A percentile compares a stretch with the other conserved stretches of the same genome.
Evolutionary conservation across 495 filamentous ascomycete species (phyloP).

Genomic region (Podospora pseudopauciseta): DNA sequence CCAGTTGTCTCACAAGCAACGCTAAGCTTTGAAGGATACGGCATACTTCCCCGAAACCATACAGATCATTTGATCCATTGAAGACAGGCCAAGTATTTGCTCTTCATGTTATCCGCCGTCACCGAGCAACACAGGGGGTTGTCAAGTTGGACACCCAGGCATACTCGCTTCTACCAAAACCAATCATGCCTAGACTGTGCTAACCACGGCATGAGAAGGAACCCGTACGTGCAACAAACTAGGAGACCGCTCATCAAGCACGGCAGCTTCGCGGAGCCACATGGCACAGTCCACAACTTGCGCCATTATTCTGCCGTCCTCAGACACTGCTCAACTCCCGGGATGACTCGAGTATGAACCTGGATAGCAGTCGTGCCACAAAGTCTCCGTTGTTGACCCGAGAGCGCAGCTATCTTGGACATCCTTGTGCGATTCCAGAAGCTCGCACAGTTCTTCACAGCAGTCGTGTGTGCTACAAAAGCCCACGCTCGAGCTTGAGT

Average conservation of each 20-base stretch:
- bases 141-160: slow-evolving; percentile 5
- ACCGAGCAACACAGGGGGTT: slow-evolving; percentile 3
- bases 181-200: background rate
- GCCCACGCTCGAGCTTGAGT: background rate
- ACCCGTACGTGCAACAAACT: background rate
- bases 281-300: background rate
- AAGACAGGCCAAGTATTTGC: background rate
- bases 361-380: background rate
- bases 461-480: background rate
- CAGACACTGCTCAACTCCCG: background rate
- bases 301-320: slow-evolving; percentile 1
- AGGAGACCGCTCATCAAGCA: slow-evolving; percentile 3
- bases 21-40: background rate
- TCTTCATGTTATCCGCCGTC: background rate
- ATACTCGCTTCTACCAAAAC: background rate
- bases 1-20: background rate
- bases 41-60: background rate
- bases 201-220: background rate
- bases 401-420: background rate
- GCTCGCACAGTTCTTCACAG: background rate
- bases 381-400: slow-evolving; percentile 1
- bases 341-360: background rate
- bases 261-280: slow-evolving; percentile 2
- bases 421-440: background rate
- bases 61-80: background rate